Percentiles rank a stretch among this genome's conserved stretches.
Evolutionary conservation across 257 asterid species (phyloP).

Genomic region (Solanum corneliomulleri): DNA sequence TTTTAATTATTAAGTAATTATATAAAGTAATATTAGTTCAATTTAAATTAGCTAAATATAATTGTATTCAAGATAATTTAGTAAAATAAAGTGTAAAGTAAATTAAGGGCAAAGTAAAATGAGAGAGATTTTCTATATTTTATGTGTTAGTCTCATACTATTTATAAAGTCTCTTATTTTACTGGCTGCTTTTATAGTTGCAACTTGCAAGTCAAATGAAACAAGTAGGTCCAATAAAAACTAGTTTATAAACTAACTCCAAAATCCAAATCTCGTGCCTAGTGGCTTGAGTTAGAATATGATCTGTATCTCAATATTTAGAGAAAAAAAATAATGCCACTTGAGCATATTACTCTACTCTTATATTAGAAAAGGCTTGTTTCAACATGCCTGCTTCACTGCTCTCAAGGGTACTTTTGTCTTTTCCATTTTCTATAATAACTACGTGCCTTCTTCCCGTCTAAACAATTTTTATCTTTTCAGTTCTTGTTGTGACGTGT

Average conservation of each 20-base stretch:
- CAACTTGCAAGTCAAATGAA: background rate
- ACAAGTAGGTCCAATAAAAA: background rate
- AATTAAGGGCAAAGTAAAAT: no score
- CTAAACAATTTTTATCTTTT: no score
- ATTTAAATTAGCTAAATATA: background rate
- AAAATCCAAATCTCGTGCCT: background rate
- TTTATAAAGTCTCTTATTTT: background rate
- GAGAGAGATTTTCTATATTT: background rate
- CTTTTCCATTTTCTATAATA: no score
- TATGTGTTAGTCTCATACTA: background rate
- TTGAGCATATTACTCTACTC: background rate
- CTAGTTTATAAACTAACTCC: background rate
- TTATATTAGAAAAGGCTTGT: no score
- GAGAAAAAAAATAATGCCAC: background rate
- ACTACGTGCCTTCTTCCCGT: no score
- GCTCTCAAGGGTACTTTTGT: no score
- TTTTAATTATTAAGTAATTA: background rate
- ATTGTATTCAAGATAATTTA: background rate
- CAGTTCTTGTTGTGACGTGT: no score
- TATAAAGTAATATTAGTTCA: no score
- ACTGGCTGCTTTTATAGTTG: background rate
- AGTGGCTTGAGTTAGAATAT: background rate
- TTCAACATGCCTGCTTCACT: no score
- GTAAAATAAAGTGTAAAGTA: background rate
- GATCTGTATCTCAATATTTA: background rate